These are phyloP conservation scores for Blastomyces parvus DNA, from an alignment of 2,329 filamentous ascomycete genomes.

Conservation along the genomic window DNA sequence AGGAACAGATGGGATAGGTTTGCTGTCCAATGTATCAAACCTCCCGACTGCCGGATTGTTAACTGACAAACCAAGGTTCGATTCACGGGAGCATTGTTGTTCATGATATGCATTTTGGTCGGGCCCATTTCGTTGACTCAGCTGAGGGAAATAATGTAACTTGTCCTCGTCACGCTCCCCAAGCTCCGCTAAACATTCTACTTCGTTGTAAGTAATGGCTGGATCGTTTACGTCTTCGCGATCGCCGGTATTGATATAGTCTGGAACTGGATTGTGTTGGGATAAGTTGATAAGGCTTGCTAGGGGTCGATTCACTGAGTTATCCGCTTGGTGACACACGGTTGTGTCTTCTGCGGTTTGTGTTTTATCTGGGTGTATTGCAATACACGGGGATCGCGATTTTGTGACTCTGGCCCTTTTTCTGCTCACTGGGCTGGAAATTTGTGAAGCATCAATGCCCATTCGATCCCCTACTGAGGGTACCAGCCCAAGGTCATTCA, in stretches of 20 bases:
- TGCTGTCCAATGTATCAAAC: background rate
- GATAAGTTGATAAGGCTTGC: conserved; percentile 4
- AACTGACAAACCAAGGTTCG: background rate
- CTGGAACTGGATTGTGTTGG: background rate
- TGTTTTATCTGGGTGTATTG: conserved; percentile 1
- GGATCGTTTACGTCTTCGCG: too few relatives aligned
- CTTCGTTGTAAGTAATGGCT: too few relatives aligned
- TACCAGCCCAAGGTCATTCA: background rate
- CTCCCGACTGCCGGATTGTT: background rate
- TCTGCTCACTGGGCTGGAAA: background rate
- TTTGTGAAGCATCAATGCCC: background rate
- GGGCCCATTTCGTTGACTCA: background rate
- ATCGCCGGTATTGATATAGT: too few relatives aligned
- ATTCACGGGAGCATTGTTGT: background rate
- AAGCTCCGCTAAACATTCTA: background rate
- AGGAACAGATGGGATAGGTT: background rate
- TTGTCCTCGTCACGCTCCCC: background rate
- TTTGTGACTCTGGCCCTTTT: background rate
- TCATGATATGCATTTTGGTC: background rate
- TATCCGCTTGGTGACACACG: background rate
- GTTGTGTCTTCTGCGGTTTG: background rate
- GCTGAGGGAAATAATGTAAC: background rate
- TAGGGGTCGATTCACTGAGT: background rate
- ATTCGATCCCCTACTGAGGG: background rate
- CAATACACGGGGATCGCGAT: background rate